Base-by-base conservation (phyloP, 2,329 filamentous ascomycete genomes). In the Ophiostoma fasciatum region DNA sequence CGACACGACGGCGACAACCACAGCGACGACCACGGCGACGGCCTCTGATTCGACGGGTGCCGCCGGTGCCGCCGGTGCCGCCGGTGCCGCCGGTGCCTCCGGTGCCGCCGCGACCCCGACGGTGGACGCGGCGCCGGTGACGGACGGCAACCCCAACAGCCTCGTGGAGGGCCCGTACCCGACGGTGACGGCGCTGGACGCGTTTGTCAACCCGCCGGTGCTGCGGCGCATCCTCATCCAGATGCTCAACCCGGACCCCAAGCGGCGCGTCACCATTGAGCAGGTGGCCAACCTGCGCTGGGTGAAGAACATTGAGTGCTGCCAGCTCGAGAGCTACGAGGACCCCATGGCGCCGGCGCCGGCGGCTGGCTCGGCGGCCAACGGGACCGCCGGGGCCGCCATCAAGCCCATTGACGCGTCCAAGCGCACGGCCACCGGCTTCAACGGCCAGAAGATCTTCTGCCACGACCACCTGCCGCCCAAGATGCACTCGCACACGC, bases 181-280 rank as follows among this genome's bases (percentile, higher is more conserved):
- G 13, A 66, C 68, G 42, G 71, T 77, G 42, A 57, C 63, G 20
- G 68, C 72, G 13, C 68, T 85, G 26, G 82, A 90, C 52, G 58
- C 62, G 13, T 63, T 58, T 27, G 61, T 85, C 44, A 75, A 75
- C 47, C 76, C 79, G 21, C 71, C 74, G 1, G 71, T 74, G 4
- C 64, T 87, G 38, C 75, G 78, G 40, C 73, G 77, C 10, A 60
- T 92, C 5, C 58, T 93, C 10, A 60, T 90, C 34, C 75, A 72
- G 51, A 92, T 94, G 84, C 66, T 93, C 22, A 76, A 93, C 53
- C 83, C 84, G 0, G 62, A 85, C 45, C 82, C 85, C 0, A 55
- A 60, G 7, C 74, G 74, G 51, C 78, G 85, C 28, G 74, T 79
- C 46, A 71, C 66, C 20, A 81, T 90, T 34, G 58, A 66, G 7